Conservation (phyloP, 176 grass and related monocot genomes). For the Urochloa ruziziensis region DNA sequence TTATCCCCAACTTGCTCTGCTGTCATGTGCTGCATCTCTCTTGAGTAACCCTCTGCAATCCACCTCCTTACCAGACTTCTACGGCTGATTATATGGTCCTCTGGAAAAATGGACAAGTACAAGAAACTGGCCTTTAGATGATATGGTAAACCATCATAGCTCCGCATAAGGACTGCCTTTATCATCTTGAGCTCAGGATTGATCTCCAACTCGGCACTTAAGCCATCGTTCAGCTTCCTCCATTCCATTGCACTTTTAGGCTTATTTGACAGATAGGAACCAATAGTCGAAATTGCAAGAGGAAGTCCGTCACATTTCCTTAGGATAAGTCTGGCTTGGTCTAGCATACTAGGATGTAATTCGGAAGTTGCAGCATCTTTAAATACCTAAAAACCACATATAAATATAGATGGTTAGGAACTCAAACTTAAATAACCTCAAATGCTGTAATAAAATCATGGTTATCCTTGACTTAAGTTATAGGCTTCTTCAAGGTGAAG, state of each 20-base stretch:
- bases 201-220: neutral
- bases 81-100: conserved; percentile 7
- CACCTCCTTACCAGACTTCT: conserved; percentile 21
- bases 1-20: neutral
- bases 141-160: conserved; percentile 28
- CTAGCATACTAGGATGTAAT: too few species aligned
- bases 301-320: conserved; percentile 27
- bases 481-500: too few species aligned
- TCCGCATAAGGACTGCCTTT: neutral
- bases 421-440: too few species aligned
- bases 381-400: too few species aligned
- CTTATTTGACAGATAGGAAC: conserved; percentile 3
- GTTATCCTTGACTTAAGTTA: too few species aligned
- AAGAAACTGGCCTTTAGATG: neutral
- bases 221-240: neutral
- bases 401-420: too few species aligned
- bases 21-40: neutral
- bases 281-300: conserved; percentile 27
- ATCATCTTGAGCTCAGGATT: neutral
- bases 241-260: neutral
- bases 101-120: conserved; percentile 18
- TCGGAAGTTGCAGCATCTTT: too few species aligned
- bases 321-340: neutral
- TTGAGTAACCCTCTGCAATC: conserved; percentile 23
- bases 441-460: too few species aligned